Evolutionary conservation across 306 rosid species (phyloP).

Genomic region (Calophaca sinica): DNA sequence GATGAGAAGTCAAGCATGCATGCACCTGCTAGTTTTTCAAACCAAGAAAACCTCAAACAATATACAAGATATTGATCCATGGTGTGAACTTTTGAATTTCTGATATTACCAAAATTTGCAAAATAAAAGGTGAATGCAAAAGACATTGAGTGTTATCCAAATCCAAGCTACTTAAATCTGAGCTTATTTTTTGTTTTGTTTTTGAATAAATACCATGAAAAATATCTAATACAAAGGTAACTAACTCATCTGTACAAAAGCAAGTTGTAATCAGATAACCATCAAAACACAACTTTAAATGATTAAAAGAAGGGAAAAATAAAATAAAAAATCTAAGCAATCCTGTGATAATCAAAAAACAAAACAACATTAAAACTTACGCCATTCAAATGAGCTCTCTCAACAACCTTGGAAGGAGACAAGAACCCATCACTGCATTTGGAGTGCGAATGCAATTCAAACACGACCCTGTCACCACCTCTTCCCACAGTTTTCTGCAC

Average conservation of each 20-base stretch:
- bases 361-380: slow-evolving; percentile 56
- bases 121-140: slow-evolving; percentile 18
- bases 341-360: too few species aligned
- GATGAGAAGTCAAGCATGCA: background rate
- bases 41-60: slow-evolving; percentile 24
- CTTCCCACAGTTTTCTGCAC: slow-evolving; percentile 70
- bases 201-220: background rate
- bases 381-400: slow-evolving; percentile 85
- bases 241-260: background rate
- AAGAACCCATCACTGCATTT: slow-evolving; percentile 96
- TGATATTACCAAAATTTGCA: background rate
- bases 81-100: background rate
- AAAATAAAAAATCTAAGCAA: slow-evolving; percentile 3
- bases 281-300: slow-evolving; percentile 10
- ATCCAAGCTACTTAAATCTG: background rate
- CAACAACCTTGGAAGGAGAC: slow-evolving; percentile 86
- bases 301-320: background rate
- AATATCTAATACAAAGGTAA: slow-evolving; percentile 20
- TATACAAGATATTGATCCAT: slow-evolving; percentile 18
- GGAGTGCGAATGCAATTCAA: slow-evolving; percentile 93
- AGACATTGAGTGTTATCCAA: background rate
- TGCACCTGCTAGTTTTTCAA: slow-evolving; percentile 12
- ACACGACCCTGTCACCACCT: slow-evolving; percentile 71
- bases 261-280: background rate
- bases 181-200: background rate